Percentiles rank a stretch among this genome's conserved stretches.
These are phyloP conservation scores for Fusarium verticillioides DNA, from an alignment of 2,329 filamentous ascomycete species.

Conservation along the genomic window DNA sequence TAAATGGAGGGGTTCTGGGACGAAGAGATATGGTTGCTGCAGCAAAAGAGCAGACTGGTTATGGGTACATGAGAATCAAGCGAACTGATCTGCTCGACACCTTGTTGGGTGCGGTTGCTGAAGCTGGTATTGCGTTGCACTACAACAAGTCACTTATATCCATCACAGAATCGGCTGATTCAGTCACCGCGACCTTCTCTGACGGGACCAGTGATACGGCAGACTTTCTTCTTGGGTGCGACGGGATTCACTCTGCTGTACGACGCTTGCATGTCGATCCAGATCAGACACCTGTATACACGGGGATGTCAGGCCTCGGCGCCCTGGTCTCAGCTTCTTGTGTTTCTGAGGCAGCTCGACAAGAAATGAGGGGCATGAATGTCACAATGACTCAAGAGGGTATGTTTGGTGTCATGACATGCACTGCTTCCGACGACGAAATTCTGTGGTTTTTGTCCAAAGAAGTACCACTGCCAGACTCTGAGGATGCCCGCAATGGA, in stretches of 20 bases:
- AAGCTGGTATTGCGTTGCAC: not conserved
- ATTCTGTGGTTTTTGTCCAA: not conserved
- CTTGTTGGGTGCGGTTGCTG: not conserved
- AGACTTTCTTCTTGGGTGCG: not conserved
- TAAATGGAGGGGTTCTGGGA: not conserved
- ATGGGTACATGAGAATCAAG: slow-evolving; percentile 2
- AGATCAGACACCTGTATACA: not conserved
- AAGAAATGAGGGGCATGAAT: not conserved
- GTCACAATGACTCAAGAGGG: not conserved
- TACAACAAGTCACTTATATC: not conserved
- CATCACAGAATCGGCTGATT: not conserved
- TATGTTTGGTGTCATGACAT: not conserved
- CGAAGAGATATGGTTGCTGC: not conserved
- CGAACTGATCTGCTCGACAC: not conserved
- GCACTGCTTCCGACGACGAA: not conserved
- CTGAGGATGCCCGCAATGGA: not conserved
- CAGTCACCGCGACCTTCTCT: not conserved
- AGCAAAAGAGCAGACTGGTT: not conserved
- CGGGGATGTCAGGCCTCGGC: not conserved
- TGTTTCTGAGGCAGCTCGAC: not conserved
- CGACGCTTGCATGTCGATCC: not conserved
- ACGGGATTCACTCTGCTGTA: not conserved
- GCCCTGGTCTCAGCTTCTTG: not conserved
- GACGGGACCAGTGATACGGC: not conserved
- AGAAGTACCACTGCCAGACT: not conserved